phyloP scores from a whole-genome alignment of 1,284 basidiomycete genomes.

The Vanrija sp. region DNA sequence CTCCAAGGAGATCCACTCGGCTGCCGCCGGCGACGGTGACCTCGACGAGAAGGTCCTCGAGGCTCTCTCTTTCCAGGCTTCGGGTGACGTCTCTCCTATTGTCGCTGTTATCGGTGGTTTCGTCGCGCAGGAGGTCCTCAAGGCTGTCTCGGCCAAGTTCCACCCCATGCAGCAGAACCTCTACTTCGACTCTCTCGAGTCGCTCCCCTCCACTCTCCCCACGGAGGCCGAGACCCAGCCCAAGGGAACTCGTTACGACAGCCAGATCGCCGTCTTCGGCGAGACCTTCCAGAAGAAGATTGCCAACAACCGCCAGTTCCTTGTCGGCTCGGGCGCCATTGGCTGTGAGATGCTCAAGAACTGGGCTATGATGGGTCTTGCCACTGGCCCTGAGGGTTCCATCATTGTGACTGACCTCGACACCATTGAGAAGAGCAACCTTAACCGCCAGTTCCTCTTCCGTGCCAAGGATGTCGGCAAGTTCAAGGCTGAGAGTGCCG shows the following conservation, averaged over 20 bases:
- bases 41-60: slow-evolving; percentile 74
- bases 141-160: slow-evolving; percentile 97
- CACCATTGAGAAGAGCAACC: slow-evolving; percentile 98
- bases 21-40: slow-evolving; percentile 58
- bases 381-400: slow-evolving; percentile 69
- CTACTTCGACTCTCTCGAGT: slow-evolving; percentile 98
- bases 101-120: slow-evolving; percentile 95
- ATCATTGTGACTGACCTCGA: slow-evolving; percentile 97
- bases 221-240: slow-evolving; percentile 84
- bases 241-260: slow-evolving; percentile 80
- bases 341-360: slow-evolving; percentile 99
- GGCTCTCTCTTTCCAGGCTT: slow-evolving; percentile 87
- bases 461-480: slow-evolving; percentile 93
- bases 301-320: slow-evolving; percentile 85
- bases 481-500: slow-evolving; percentile 97
- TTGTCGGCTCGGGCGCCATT: slow-evolving; percentile 97
- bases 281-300: slow-evolving; percentile 91
- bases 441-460: slow-evolving; percentile 99
- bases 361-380: slow-evolving; percentile 99
- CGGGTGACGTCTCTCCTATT: slow-evolving; percentile 87
- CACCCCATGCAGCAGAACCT: slow-evolving; percentile 92
- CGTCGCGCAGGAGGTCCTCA: slow-evolving; percentile 96
- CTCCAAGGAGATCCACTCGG: slow-evolving; percentile 65
- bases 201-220: slow-evolving; percentile 70
- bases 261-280: slow-evolving; percentile 94